These are phyloP conservation scores for Halophytophthora batemanensis DNA, from an alignment of 352 stramenopile species.

Conservation along the genomic window DNA sequence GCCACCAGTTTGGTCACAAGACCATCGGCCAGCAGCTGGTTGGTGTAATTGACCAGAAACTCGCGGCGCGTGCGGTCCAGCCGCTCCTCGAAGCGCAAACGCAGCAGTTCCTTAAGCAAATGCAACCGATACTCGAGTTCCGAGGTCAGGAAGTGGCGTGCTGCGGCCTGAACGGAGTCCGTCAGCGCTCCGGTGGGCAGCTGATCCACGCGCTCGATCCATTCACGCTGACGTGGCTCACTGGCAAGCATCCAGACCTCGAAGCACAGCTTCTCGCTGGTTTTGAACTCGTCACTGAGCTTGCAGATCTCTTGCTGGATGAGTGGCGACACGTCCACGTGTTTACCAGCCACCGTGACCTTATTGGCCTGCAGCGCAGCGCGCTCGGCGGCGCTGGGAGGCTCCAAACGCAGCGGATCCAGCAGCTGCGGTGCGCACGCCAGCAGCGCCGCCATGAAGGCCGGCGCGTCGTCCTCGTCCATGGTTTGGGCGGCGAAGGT, in stretches of 20 bases:
- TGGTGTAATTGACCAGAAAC: conserved; percentile 67
- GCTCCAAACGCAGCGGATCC: conserved; percentile 31
- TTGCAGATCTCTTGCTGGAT: conserved; percentile 82
- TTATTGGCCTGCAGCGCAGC: conserved; percentile 64
- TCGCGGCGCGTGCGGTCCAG: conserved; percentile 55
- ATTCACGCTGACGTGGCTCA: conserved; percentile 59
- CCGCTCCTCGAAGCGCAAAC: conserved; percentile 54
- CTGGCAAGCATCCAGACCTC: conserved; percentile 80
- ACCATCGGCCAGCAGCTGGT: conserved; percentile 51
- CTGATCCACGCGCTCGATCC: conserved; percentile 71
- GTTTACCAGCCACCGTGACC: conserved; percentile 55
- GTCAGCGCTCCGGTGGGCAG: conserved; percentile 39
- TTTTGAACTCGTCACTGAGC: conserved; percentile 74
- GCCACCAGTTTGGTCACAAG: conserved; percentile 51
- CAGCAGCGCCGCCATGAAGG: conserved; percentile 56
- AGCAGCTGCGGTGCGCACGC: conserved; percentile 40
- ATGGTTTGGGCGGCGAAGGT: conserved; percentile 62
- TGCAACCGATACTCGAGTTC: conserved; percentile 78
- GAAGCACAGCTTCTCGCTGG: conserved; percentile 62
- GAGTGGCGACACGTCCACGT: conserved; percentile 66
- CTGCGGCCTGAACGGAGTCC: conserved; percentile 58
- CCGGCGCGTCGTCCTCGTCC: conserved; percentile 61
- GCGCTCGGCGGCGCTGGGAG: conserved; percentile 43
- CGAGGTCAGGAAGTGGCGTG: conserved; percentile 70
- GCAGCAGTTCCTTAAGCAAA: conserved; percentile 70